Base-by-base conservation (phyloP, 495 filamentous ascomycete genomes). In the Xylaria acuta region DNA sequence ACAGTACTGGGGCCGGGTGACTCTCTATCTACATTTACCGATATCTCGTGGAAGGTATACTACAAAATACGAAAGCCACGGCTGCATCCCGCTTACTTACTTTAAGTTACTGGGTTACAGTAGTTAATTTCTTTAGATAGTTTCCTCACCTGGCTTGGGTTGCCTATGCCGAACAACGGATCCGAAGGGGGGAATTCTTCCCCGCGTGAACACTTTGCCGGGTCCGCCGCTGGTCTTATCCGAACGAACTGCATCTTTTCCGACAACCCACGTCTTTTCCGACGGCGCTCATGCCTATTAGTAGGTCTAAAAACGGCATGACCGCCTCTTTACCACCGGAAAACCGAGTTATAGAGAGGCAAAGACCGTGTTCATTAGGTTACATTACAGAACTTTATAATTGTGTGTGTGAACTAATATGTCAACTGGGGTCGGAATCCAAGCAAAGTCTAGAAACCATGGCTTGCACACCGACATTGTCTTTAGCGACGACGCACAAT, bases 111-210 rank as follows among this genome's bases (percentile, higher is more conserved):
- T n/a, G n/a, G n/a, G n/a, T n/a, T n/a, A n/a, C n/a, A n/a, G n/a
- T n/a, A n/a, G n/a, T 12, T 45, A 45, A 7, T 18, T 45, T 5
- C 12, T 45, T 20, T 45, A 45, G 41, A 45, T 3, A 45, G n/a
- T n/a, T 45, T 45, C 41, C 41, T 20, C 5, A 16, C 14, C 16
- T 16, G 14, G 27, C 4, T 9, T 2, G 18, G 9, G 22, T 9
- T 30, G 25, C 72, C 64, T 71, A 73, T 72, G 72, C 76, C 76
- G 76, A 78, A 60, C n/a, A 77, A 75, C 73, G 76, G 76, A 76
- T 54, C 76, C 72, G 47, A 40, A 40, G 8, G 66, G 65, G 38
- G 34, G 64, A 8, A 40, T 60, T 67, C 8, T 62, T 47, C 67
- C 69, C 59, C 69, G 69, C 59, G 40, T 71, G 69, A 64, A 62